A percentile compares a stretch with the other conserved stretches of the same genome.
These are phyloP conservation scores for Herpotrichia juniperi DNA, from an alignment of 2,329 filamentous ascomycete genomes.

Conservation along the genomic window DNA sequence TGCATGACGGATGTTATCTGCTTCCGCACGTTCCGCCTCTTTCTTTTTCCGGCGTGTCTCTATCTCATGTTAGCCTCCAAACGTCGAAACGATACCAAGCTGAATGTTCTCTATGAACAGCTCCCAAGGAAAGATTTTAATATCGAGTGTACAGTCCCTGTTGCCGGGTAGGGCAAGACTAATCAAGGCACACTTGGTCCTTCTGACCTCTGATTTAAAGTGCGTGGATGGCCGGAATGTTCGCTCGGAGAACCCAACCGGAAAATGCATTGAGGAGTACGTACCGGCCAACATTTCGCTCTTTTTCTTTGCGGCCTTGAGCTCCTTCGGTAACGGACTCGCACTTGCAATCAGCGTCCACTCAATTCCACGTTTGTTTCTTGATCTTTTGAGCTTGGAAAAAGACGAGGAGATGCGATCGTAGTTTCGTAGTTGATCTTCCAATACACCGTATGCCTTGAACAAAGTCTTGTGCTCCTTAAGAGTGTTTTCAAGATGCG, in stretches of 20 bases:
- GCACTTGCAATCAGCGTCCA: constrained; percentile 24
- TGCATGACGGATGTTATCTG: constrained; percentile 41
- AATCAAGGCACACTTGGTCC: too few species aligned
- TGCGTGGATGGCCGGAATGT: too few species aligned
- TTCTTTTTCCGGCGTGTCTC: constrained; percentile 34
- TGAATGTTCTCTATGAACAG: not conserved
- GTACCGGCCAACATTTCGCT: constrained; percentile 23
- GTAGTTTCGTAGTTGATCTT: constrained; percentile 33
- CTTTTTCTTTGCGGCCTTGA: constrained; percentile 37
- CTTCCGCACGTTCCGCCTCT: constrained; percentile 34
- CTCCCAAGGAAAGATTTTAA: too few species aligned
- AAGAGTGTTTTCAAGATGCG: constrained; percentile 42
- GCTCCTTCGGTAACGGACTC: constrained; percentile 37
- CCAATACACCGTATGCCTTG: constrained; percentile 45
- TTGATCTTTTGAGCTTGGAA: constrained; percentile 25
- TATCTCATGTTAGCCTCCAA: constrained; percentile 4
- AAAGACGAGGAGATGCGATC: constrained; percentile 16
- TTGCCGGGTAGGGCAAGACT: too few species aligned
- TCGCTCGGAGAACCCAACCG: too few species aligned
- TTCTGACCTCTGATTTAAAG: too few species aligned
- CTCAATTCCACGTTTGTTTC: constrained; percentile 25
- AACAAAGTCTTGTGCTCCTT: constrained; percentile 42
- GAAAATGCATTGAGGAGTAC: constrained; percentile 9
- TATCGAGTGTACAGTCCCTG: too few species aligned
- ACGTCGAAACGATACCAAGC: constrained; percentile 9